phyloP scores from a whole-genome alignment of 345 rosid genomes.

The Gossypium turneri region DNA sequence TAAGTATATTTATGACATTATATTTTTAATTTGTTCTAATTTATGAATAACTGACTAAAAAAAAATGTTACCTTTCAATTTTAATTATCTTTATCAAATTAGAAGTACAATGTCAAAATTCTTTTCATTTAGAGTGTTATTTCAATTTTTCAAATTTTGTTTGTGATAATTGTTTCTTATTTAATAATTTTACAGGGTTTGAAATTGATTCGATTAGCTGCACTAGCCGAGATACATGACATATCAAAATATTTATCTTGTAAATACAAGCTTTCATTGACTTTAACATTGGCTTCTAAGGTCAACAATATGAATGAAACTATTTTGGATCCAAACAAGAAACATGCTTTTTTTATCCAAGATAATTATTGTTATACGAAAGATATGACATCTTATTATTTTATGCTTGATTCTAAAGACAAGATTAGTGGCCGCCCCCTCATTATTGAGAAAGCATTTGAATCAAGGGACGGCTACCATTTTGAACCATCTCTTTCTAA shows the following conservation, averaged over 20 bases:
- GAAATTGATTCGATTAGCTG: background rate
- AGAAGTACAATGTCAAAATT: too few relatives aligned
- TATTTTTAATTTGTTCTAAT: too few relatives aligned
- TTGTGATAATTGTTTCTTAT: too few relatives aligned
- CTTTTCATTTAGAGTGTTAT: too few relatives aligned
- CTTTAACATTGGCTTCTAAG: too few relatives aligned
- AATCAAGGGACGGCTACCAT: background rate
- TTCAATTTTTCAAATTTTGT: too few relatives aligned
- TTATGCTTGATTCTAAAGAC: too few relatives aligned
- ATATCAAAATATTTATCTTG: background rate
- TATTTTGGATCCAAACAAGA: rapidly evolving
- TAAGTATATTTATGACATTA: too few relatives aligned
- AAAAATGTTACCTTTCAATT: too few relatives aligned
- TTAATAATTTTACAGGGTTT: background rate
- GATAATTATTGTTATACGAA: background rate
- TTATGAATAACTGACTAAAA: too few relatives aligned
- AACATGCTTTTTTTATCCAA: background rate
- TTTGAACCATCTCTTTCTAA: background rate
- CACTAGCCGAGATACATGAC: background rate
- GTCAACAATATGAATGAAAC: background rate
- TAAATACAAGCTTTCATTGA: background rate
- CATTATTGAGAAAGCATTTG: background rate
- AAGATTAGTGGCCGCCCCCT: too few relatives aligned
- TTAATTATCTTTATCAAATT: too few relatives aligned
- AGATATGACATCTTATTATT: background rate